These are phyloP conservation scores for Glycyrrhiza uralensis DNA, from an alignment of 306 rosid species.

Conservation along the genomic window DNA sequence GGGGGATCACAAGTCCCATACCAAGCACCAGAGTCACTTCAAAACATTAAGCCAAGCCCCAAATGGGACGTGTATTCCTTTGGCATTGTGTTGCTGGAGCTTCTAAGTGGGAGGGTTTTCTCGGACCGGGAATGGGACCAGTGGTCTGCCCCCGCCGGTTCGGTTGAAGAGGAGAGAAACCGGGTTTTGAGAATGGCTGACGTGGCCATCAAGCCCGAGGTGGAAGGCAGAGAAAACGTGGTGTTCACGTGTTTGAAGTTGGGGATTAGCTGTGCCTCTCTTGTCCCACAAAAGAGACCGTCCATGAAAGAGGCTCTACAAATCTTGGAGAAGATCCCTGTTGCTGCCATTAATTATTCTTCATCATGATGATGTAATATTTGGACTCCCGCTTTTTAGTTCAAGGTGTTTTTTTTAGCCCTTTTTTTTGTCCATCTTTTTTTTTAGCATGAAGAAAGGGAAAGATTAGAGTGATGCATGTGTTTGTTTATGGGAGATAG, in stretches of 20 bases:
- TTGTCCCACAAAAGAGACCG: conserved; percentile 75
- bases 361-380: conserved; percentile 21
- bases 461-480: conserved; percentile 15
- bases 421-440: conserved; percentile 5
- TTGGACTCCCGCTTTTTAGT: conserved; percentile 25
- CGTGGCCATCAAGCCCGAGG: conserved; percentile 49
- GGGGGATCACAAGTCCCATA: conserved; percentile 38
- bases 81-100: conserved; percentile 76
- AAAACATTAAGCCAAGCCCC: conserved; percentile 52
- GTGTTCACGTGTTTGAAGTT: conserved; percentile 53
- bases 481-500: conserved; percentile 3
- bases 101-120: conserved; percentile 58
- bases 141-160: conserved; percentile 41
- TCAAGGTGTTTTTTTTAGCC: not conserved
- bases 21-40: conserved; percentile 76
- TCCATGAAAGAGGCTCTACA: conserved; percentile 82
- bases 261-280: conserved; percentile 66
- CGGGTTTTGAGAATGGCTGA: conserved; percentile 59
- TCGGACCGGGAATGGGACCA: conserved; percentile 59
- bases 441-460: conserved; percentile 24
- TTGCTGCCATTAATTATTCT: not conserved
- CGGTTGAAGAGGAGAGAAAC: conserved; percentile 50
- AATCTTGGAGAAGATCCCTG: conserved; percentile 45
- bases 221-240: conserved; percentile 59
- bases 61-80: conserved; percentile 91